phyloP scores from a whole-genome alignment of 768 basidiomycete species.

The Rhodotorula taiwanensis region DNA sequence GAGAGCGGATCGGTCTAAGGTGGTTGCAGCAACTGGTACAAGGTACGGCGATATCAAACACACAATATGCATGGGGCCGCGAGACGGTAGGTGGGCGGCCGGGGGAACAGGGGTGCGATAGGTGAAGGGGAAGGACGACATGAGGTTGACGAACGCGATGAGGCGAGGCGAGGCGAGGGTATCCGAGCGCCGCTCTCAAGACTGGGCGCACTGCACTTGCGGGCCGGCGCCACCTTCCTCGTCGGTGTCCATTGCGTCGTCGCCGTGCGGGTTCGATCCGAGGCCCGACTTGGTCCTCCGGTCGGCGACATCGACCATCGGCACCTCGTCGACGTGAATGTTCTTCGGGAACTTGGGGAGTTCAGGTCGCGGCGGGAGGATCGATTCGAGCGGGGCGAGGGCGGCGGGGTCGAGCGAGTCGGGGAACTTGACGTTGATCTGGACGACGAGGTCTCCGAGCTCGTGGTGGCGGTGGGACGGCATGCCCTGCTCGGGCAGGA shows the following conservation, averaged over 20 bases:
- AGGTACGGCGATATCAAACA: no score
- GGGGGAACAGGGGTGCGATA: no score
- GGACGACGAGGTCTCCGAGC: constrained; percentile 83
- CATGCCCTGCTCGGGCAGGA: constrained; percentile 94
- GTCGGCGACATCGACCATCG: constrained; percentile 59
- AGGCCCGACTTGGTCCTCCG: constrained; percentile 47
- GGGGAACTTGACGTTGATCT: constrained; percentile 81
- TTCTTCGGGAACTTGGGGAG: constrained; percentile 61
- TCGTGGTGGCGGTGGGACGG: constrained; percentile 97
- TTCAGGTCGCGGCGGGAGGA: constrained; percentile 64
- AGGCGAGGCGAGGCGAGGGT: no score
- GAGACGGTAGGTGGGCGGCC: no score
- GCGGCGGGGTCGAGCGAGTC: constrained; percentile 62
- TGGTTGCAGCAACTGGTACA: background rate
- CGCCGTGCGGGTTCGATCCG: constrained; percentile 55
- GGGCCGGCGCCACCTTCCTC: constrained; percentile 63
- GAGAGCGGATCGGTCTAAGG: background rate
- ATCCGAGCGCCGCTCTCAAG: background rate
- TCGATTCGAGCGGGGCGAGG: constrained; percentile 70
- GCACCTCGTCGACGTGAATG: constrained; percentile 69
- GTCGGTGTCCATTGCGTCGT: constrained; percentile 74
- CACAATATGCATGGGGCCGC: no score
- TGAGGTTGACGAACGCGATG: no score
- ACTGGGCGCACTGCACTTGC: constrained; percentile 81
- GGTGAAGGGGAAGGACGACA: no score